Evolutionary conservation across 495 filamentous ascomycete genomes (phyloP).

Genomic region (Aspergillus conjunctus): DNA sequence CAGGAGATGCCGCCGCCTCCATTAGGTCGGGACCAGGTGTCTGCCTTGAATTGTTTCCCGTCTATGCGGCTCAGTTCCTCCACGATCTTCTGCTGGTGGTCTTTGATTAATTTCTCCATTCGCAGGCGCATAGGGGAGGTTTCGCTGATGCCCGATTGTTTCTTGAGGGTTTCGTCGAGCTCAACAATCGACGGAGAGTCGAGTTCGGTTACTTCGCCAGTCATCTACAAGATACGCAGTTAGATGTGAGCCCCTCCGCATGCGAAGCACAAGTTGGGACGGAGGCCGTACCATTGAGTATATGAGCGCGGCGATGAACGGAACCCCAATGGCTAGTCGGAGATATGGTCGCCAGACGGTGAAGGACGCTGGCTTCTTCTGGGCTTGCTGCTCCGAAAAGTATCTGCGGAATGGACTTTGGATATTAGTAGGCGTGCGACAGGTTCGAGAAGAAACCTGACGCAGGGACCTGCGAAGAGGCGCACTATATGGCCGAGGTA

Average conservation of each 20-base stretch:
- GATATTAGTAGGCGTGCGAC: conserved; percentile 28
- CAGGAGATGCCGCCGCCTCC: conserved; percentile 88
- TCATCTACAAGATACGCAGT: conserved; percentile 37
- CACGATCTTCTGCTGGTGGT: conserved; percentile 86
- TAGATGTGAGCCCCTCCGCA: background rate
- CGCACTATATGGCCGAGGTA: conserved; percentile 36
- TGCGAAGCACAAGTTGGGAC: too few relatives aligned
- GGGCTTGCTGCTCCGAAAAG: conserved; percentile 31
- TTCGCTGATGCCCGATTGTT: conserved; percentile 48
- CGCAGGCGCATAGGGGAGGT: conserved; percentile 93
- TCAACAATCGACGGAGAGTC: conserved; percentile 61
- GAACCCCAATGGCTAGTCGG: conserved; percentile 60
- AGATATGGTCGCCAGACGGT: conserved; percentile 55
- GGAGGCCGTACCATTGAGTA: conserved; percentile 63
- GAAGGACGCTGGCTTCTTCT: conserved; percentile 32
- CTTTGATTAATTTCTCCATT: conserved; percentile 94
- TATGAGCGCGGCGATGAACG: conserved; percentile 62
- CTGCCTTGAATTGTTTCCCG: conserved; percentile 74
- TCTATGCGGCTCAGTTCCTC: conserved; percentile 78
- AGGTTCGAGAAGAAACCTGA: conserved; percentile 30
- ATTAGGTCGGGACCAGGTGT: conserved; percentile 85
- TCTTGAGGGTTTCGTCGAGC: conserved; percentile 48
- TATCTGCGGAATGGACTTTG: conserved; percentile 34
- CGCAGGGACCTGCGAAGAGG: conserved; percentile 43
- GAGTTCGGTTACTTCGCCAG: conserved; percentile 53